phyloP scores from a whole-genome alignment of 2,329 filamentous ascomycete species.

The Sporothrix pseudoabietina region DNA sequence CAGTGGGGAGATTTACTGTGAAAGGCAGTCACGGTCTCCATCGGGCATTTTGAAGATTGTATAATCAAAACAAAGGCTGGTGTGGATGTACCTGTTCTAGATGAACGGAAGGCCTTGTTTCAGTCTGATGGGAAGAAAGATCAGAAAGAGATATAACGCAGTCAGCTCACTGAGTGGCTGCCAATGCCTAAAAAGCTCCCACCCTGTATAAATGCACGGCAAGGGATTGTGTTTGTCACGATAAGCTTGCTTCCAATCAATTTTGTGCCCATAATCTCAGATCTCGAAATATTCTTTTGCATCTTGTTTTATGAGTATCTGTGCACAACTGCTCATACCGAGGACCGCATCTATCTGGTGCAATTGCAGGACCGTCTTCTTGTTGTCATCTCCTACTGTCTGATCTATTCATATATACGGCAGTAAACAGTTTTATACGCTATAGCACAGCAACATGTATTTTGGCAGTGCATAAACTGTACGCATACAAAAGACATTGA shows the following conservation, averaged over 20 bases:
- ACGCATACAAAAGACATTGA: not conserved
- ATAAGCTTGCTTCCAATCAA: not conserved
- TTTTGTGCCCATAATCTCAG: not conserved
- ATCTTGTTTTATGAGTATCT: not conserved
- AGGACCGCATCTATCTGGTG: conserved; percentile 23
- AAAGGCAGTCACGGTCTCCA: not conserved
- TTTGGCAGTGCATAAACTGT: conserved; percentile 7
- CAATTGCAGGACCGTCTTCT: not conserved
- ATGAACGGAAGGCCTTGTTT: not conserved
- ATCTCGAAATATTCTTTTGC: not conserved
- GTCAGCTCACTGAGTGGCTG: not conserved
- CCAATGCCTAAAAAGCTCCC: not conserved
- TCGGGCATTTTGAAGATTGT: not conserved
- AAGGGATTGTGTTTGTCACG: not conserved
- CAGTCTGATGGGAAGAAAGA: not conserved
- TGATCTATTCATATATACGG: not conserved
- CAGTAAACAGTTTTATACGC: not conserved
- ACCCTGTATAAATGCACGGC: not conserved
- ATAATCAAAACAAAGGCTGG: not conserved
- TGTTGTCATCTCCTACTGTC: not conserved
- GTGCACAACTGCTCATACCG: not conserved
- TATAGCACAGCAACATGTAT: not conserved
- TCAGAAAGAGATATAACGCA: not conserved
- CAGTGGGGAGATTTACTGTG: not conserved
- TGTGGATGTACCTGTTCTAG: not conserved